These are phyloP conservation scores for Trichosporon asahii DNA, from an alignment of 1,284 basidiomycete genomes.

Conservation along the genomic window DNA sequence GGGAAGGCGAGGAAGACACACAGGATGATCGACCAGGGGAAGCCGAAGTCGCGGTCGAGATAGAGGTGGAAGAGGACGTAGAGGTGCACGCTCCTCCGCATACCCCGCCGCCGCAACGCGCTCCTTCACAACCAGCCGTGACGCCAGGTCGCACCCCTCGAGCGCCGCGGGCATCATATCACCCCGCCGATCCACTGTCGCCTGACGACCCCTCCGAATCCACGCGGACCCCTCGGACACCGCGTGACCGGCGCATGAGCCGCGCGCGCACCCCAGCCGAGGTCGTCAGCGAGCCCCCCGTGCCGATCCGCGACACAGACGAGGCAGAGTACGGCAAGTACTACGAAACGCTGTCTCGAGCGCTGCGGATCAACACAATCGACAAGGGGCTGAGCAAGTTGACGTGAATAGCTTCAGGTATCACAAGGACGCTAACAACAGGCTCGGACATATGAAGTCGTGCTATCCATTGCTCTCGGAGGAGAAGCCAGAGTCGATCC, in stretches of 20 bases:
- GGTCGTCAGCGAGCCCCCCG: conserved; percentile 26
- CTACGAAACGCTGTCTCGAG: conserved; percentile 40
- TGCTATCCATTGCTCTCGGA: conserved; percentile 41
- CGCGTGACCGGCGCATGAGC: conserved; percentile 7
- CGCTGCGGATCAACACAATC: conserved; percentile 41
- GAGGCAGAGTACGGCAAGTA: conserved; percentile 41
- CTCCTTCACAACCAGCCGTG: neutral
- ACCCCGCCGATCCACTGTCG: conserved; percentile 2
- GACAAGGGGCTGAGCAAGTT: conserved; percentile 43
- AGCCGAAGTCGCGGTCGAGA: neutral
- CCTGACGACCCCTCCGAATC: conserved; percentile 3
- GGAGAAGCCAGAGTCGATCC: conserved; percentile 31
- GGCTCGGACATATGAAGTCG: conserved; percentile 35
- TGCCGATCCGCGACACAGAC: conserved; percentile 25
- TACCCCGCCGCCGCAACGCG: neutral
- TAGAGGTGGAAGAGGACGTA: neutral
- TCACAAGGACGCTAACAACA: conserved; percentile 14
- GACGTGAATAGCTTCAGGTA: conserved; percentile 36
- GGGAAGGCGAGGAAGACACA: neutral
- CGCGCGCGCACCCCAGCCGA: conserved; percentile 17
- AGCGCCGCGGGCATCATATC: neutral
- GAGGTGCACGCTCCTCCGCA: neutral
- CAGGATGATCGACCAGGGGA: neutral
- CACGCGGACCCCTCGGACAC: neutral
- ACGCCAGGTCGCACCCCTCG: neutral